phyloP scores from a whole-genome alignment of 257 asterid genomes.

The Nicotiana knightiana region DNA sequence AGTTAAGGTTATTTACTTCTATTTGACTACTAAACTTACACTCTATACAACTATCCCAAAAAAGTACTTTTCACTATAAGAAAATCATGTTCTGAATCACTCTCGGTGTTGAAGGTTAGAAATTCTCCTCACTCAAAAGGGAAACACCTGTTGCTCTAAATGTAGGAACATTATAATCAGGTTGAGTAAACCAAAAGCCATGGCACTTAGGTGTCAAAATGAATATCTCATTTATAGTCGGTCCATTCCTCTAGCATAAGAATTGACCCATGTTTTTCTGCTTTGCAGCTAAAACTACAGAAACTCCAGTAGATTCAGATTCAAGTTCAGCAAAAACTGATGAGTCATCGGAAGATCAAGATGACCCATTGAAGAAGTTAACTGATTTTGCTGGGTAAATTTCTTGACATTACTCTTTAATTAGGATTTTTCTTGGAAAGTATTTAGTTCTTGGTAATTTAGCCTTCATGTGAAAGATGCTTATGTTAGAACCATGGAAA shows the following conservation, averaged over 20 bases:
- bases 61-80: background rate
- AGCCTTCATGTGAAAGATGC: background rate
- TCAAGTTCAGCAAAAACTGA: conserved; percentile 34
- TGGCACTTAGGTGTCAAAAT: background rate
- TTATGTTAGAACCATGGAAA: background rate
- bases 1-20: too few relatives aligned
- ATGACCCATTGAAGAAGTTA: conserved; percentile 62
- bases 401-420: conserved; percentile 7
- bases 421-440: background rate
- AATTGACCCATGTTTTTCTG: conserved; percentile 1
- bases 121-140: background rate
- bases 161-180: background rate
- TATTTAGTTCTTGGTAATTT: background rate
- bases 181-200: background rate
- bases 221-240: background rate
- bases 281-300: conserved; percentile 44
- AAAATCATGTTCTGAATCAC: background rate
- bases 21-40: too few relatives aligned
- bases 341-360: conserved; percentile 44
- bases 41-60: background rate
- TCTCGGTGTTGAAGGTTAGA: background rate
- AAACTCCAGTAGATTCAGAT: conserved; percentile 36
- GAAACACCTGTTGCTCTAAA: background rate
- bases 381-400: conserved; percentile 83
- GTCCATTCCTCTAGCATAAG: background rate